phyloP scores from a whole-genome alignment of 495 filamentous ascomycete genomes.

The Stereocaulon alpinum region DNA sequence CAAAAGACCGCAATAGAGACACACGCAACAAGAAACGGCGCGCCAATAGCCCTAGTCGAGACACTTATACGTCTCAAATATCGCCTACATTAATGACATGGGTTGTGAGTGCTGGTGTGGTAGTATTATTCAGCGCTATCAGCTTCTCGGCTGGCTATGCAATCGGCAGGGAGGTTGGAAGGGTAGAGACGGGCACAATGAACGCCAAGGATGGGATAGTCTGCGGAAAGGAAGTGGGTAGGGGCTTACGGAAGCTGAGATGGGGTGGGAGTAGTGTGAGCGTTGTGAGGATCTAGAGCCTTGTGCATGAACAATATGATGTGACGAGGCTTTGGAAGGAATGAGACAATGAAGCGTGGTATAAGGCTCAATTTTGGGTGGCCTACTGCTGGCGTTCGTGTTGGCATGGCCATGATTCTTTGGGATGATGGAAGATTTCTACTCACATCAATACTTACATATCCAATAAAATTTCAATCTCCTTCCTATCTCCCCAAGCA shows the following conservation, averaged over 20 bases:
- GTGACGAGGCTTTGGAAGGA: too few species aligned
- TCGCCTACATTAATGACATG: slow-evolving; percentile 78
- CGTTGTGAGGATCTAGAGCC: slow-evolving; percentile 11
- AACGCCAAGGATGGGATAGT: slow-evolving; percentile 29
- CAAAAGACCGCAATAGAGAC: slow-evolving; percentile 39
- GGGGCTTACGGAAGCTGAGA: slow-evolving; percentile 27
- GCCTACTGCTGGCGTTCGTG: too few species aligned
- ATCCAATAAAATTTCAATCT: too few species aligned
- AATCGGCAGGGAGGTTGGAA: slow-evolving; percentile 71
- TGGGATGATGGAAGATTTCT: too few species aligned
- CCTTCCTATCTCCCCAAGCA: too few species aligned
- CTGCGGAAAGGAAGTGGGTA: slow-evolving; percentile 28
- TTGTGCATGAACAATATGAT: not conserved
- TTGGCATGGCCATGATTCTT: too few species aligned
- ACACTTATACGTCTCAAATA: slow-evolving; percentile 33
- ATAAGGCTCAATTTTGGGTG: too few species aligned
- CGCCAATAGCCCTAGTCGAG: slow-evolving; percentile 19
- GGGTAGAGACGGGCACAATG: slow-evolving; percentile 46
- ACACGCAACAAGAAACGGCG: slow-evolving; percentile 46
- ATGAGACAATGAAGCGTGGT: too few species aligned
- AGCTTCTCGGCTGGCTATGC: slow-evolving; percentile 92
- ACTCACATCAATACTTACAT: too few species aligned
- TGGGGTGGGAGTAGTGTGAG: slow-evolving; percentile 21
- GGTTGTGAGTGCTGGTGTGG: slow-evolving; percentile 84
- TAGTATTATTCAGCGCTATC: slow-evolving; percentile 81